Evolutionary conservation across 495 filamentous ascomycete genomes (phyloP), one percentile per base, ranked within the genome.

Genomic region (Lophiostoma macrostomum): DNA sequence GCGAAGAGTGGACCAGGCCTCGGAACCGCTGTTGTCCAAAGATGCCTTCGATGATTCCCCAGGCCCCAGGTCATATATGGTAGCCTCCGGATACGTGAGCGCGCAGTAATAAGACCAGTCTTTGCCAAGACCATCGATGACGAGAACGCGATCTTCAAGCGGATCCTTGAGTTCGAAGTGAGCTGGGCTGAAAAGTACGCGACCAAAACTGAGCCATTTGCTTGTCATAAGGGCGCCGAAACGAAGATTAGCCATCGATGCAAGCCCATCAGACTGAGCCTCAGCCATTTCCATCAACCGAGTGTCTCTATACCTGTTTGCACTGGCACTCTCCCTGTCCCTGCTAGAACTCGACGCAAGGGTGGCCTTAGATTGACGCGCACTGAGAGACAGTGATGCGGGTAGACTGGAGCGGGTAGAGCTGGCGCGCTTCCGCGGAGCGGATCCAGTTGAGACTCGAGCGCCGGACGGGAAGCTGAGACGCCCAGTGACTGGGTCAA

Each of bases 81-180:
- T 86, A 0, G 88, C 87, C 24, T 78, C 78, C 0, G 88, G 87
- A 58, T 98, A 97, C 2, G 90, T 94, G 65, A 96, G 78, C 12
- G 93, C 89, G 41, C 87, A 91, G 67, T 96, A 98, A 71, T 94
- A 97, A 3, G 91, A 96, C 94, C 94, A 99, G 67, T 99, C 94
- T 58, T 76, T 88, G 39, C 85, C 87, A 24, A 98, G 80, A 10
- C 94, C 94, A 68, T 99, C 93, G 32, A 99, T 78, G 18, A 99
- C 86, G 13, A 99, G 78, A 27, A 99, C 78, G 18, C 79, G 69
- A 25, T 82, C 77, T 24, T 81, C 69, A 12, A 67, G 67, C 13
- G 68, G 73, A 14, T 77, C 64, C 27, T 78, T 68, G 29, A 96
- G 78, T 45, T 88, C 85, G 20, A 86, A 84, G 50, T 94, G 86